These are phyloP conservation scores for Ampelocalamus luodianensis DNA, from an alignment of 176 grass and related monocot genomes.

Conservation along the genomic window DNA sequence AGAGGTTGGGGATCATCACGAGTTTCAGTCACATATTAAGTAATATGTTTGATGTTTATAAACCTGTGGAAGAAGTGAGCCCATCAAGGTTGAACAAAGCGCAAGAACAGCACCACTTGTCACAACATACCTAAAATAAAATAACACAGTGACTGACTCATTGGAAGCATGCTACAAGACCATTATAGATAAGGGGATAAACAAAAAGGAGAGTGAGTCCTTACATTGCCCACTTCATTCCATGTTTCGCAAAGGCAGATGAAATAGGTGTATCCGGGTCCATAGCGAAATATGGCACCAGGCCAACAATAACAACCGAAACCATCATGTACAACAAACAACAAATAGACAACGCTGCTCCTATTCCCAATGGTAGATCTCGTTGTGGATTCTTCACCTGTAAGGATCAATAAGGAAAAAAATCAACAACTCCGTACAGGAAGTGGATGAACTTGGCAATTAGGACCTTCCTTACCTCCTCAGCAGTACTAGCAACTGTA, in stretches of 20 bases:
- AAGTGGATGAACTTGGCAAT: background rate
- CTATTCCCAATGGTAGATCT: slow-evolving; percentile 92
- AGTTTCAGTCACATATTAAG: slow-evolving; percentile 22
- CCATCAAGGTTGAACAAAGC: slow-evolving; percentile 95
- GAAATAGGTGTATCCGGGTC: slow-evolving; percentile 98
- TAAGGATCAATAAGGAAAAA: background rate
- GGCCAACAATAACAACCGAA: slow-evolving; percentile 86
- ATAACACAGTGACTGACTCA: slow-evolving; percentile 16
- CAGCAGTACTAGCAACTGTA: slow-evolving; percentile 90
- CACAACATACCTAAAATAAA: slow-evolving; percentile 80
- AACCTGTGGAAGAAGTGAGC: slow-evolving; percentile 98
- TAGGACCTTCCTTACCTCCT: slow-evolving; percentile 67
- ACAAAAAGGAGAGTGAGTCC: slow-evolving; percentile 26
- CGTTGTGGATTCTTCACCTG: slow-evolving; percentile 96
- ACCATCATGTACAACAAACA: slow-evolving; percentile 93
- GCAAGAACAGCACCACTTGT: slow-evolving; percentile 90
- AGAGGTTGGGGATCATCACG: background rate
- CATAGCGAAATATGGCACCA: slow-evolving; percentile 93
- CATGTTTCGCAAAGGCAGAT: slow-evolving; percentile 85
- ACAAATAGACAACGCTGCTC: slow-evolving; percentile 71
- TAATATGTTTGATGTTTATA: slow-evolving; percentile 1
- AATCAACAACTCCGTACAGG: background rate
- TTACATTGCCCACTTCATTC: slow-evolving; percentile 92
- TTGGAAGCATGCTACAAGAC: background rate
- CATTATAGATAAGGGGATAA: slow-evolving; percentile 5